These are phyloP conservation scores for Eutrema yunnanense DNA, from an alignment of 345 rosid genomes.

Conservation along the genomic window DNA sequence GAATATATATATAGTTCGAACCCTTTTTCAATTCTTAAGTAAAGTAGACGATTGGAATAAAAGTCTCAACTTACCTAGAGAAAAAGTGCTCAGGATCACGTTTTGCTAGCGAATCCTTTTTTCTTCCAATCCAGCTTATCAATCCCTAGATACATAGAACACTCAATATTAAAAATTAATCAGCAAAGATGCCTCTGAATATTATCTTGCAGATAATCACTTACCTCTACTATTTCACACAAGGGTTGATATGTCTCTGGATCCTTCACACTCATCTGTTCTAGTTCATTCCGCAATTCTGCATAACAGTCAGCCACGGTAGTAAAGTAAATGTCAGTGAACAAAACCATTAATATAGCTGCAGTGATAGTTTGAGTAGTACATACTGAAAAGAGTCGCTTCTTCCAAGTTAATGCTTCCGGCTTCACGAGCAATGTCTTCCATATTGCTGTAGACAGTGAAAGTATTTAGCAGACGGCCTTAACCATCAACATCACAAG, in stretches of 20 bases:
- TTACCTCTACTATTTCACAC: conserved; percentile 67
- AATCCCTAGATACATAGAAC: conserved; percentile 44
- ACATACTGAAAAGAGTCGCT: conserved; percentile 69
- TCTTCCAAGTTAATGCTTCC: conserved; percentile 86
- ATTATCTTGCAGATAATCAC: conserved; percentile 1
- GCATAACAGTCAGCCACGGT: conserved; percentile 10
- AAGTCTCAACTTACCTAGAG: conserved; percentile 46
- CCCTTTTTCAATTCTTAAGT: no score
- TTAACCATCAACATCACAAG: not conserved
- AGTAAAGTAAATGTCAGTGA: not conserved
- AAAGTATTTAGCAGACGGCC: conserved; percentile 4
- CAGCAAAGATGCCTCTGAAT: not conserved
- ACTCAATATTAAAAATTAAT: conserved; percentile 1
- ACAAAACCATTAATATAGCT: conserved; percentile 25
- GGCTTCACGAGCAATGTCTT: conserved; percentile 90
- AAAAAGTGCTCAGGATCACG: conserved; percentile 69
- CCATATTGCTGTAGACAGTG: conserved; percentile 62
- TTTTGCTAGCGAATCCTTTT: conserved; percentile 51
- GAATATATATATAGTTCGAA: no score
- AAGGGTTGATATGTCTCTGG: conserved; percentile 63
- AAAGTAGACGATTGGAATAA: not conserved
- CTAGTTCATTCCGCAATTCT: conserved; percentile 77
- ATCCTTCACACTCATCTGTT: conserved; percentile 38
- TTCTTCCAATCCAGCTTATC: conserved; percentile 61
- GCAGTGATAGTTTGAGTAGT: not conserved